Evolutionary conservation across 257 asterid species (phyloP).

Genomic region (Datura wrightii): DNA sequence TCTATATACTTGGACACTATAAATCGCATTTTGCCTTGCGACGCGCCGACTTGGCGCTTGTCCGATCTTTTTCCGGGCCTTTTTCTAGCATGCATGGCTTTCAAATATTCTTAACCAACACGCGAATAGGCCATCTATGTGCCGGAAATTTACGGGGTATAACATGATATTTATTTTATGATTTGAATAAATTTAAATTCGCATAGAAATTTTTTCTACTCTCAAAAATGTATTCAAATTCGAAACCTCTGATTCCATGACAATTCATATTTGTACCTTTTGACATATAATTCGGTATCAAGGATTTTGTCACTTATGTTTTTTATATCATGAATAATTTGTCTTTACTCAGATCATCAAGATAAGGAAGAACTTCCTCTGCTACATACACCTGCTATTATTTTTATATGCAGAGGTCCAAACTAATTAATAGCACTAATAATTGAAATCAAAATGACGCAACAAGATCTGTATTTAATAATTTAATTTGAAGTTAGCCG

Average conservation of each 20-base stretch:
- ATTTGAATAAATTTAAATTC: too few relatives aligned
- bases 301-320: background rate
- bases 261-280: background rate
- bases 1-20: too few relatives aligned
- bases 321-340: background rate
- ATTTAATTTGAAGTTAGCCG: background rate
- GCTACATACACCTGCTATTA: background rate
- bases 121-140: too few relatives aligned
- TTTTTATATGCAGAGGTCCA: background rate
- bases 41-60: too few relatives aligned
- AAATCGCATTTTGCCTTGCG: too few relatives aligned
- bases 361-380: background rate
- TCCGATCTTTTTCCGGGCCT: too few relatives aligned
- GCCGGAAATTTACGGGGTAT: too few relatives aligned
- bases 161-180: too few relatives aligned
- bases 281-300: background rate
- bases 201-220: too few relatives aligned
- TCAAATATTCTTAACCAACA: too few relatives aligned
- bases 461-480: background rate
- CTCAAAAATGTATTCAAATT: accelerated
- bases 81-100: too few relatives aligned
- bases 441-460: background rate
- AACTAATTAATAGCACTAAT: background rate
- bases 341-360: background rate
- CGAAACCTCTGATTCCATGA: background rate